phyloP scores from a whole-genome alignment of 1,139 yeast species.

The Sugiyamaella neomexicana region DNA sequence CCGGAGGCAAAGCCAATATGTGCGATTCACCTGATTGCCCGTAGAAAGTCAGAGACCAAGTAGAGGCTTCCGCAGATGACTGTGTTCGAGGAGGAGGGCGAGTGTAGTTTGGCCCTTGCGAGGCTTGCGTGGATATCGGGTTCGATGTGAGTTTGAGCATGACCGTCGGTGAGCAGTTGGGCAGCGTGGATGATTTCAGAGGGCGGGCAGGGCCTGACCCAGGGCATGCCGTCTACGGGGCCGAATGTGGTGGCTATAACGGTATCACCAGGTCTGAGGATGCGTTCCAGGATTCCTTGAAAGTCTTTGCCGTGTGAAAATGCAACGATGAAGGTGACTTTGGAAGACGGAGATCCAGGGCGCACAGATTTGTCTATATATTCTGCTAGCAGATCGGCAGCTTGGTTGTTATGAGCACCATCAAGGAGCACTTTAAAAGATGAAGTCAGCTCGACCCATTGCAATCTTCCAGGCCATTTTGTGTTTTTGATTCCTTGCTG shows the following conservation, averaged over 20 bases:
- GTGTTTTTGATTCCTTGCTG: conserved; percentile 50
- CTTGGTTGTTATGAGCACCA: conserved; percentile 91
- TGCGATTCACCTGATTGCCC: conserved; percentile 28
- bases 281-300: conserved; percentile 50
- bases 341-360: conserved; percentile 22
- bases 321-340: conserved; percentile 64
- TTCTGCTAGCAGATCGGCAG: conserved; percentile 65
- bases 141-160: too few relatives aligned
- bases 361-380: conserved; percentile 42
- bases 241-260: conserved; percentile 65
- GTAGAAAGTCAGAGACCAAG: conserved; percentile 66
- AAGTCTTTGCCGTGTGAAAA: conserved; percentile 73
- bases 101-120: background rate
- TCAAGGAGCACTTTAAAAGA: conserved; percentile 62
- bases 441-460: conserved; percentile 50
- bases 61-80: conserved; percentile 81
- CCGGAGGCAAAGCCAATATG: background rate
- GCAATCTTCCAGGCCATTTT: conserved; percentile 46
- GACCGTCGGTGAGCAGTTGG: conserved; percentile 13
- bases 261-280: conserved; percentile 53
- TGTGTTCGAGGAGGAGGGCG: conserved; percentile 30
- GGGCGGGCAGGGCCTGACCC: conserved; percentile 62
- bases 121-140: conserved; percentile 9
- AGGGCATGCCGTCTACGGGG: conserved; percentile 85
- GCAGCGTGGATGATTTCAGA: conserved; percentile 41